Conservation (phyloP, 2,329 filamentous ascomycete genomes). For the Trichoderma sp. region DNA sequence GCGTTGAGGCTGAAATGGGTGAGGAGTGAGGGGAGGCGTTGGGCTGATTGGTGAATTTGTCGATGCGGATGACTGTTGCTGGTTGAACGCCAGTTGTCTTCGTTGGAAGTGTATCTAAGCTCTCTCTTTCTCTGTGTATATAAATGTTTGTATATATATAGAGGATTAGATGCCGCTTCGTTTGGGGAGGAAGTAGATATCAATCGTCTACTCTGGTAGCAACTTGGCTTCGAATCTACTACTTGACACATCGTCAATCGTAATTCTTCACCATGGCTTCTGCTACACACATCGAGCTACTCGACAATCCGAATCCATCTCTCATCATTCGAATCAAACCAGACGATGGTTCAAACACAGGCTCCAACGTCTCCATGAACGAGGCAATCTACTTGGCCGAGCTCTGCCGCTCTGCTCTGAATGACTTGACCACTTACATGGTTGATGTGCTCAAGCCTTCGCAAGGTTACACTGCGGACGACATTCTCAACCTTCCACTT, state of each 20-base stretch:
- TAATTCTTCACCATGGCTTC: constrained; percentile 30
- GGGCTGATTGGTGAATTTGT: background rate
- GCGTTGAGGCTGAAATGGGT: background rate
- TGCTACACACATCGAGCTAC: constrained; percentile 33
- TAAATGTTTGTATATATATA: background rate
- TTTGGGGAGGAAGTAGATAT: background rate
- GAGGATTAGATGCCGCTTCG: background rate
- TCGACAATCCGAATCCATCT: constrained; percentile 22
- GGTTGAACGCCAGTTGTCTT: background rate
- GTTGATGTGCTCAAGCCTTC: constrained; percentile 33
- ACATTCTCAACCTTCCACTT: constrained; percentile 37
- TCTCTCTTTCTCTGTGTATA: background rate
- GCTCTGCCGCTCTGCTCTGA: constrained; percentile 32
- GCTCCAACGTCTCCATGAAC: constrained; percentile 15
- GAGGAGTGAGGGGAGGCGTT: background rate
- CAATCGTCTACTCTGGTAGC: background rate
- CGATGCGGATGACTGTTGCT: background rate
- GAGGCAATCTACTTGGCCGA: constrained; percentile 31
- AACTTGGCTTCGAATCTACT: background rate
- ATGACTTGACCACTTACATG: constrained; percentile 29
- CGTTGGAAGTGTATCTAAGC: background rate
- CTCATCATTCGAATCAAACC: constrained; percentile 19
- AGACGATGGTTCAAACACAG: background rate
- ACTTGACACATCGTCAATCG: background rate
- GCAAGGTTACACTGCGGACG: constrained; percentile 34